A percentile compares a stretch with the other conserved stretches of the same genome.
These are phyloP conservation scores for Backusella tuberculispora DNA, from an alignment of 192 early-diverging fungal genomes.

Conservation along the genomic window DNA sequence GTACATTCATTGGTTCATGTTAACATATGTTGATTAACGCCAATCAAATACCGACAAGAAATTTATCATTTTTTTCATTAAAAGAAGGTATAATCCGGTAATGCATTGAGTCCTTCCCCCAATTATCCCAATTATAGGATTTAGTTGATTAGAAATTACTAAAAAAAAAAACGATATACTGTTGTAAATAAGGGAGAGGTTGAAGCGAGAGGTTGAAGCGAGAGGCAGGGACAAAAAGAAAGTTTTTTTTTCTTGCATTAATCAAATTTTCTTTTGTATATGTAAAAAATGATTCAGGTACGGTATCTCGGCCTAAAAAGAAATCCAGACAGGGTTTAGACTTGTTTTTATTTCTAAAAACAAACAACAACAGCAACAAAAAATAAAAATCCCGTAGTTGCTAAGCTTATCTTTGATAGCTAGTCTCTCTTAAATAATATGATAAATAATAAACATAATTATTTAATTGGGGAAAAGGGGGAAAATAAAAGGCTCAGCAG, in stretches of 20 bases:
- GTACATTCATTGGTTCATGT: background rate
- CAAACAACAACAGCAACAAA: no score
- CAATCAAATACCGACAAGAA: background rate
- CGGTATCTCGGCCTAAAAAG: background rate
- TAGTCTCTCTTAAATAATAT: no score
- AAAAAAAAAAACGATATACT: background rate
- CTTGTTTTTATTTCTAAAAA: background rate
- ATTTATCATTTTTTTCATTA: background rate
- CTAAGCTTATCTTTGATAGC: no score
- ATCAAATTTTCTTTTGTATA: background rate
- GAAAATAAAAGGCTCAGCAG: no score
- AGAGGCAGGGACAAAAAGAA: no score
- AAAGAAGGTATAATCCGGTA: background rate
- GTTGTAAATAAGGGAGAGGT: no score
- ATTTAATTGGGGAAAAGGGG: no score
- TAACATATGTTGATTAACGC: background rate
- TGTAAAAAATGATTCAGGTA: conserved; percentile 14
- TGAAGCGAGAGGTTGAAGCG: no score
- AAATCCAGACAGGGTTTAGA: background rate
- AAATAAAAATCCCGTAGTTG: no score
- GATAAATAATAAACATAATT: no score
- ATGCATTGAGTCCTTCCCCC: background rate
- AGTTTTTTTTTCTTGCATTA: background rate
- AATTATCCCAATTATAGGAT: background rate
- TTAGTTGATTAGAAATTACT: background rate